Percentiles rank a stretch among this genome's conserved stretches.
Conservation (phyloP, 2,329 filamentous ascomycete genomes). For the Neofusicoccum laricinum region DNA sequence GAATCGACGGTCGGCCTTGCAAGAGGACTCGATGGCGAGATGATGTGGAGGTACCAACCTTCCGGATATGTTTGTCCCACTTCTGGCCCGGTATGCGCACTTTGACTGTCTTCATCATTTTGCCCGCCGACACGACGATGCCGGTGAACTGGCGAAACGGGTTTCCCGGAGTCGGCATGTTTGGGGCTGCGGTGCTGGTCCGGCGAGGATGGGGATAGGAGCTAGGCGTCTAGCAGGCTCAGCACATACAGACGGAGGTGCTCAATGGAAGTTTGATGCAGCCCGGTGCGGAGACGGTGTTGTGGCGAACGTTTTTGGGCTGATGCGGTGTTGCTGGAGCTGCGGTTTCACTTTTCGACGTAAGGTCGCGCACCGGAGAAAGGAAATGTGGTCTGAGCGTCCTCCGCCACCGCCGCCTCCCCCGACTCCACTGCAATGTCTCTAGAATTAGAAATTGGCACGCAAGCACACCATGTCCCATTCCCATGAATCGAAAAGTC, state of each 20-base stretch:
- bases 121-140: constrained; percentile 73
- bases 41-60: constrained; percentile 49
- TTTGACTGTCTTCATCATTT: constrained; percentile 77
- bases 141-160: constrained; percentile 43
- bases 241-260: neutral
- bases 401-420: neutral
- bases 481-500: neutral
- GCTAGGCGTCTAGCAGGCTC: neutral
- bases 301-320: neutral
- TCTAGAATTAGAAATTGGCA: no score
- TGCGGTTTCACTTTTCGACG: constrained; percentile 9
- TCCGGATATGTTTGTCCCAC: constrained; percentile 71
- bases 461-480: neutral
- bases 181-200: neutral
- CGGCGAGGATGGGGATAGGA: neutral
- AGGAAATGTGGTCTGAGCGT: neutral
- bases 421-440: neutral
- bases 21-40: neutral
- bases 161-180: constrained; percentile 8
- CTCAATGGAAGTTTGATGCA: no score
- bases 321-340: neutral
- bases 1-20: neutral
- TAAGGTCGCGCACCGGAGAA: neutral
- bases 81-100: constrained; percentile 68
- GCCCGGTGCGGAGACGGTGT: neutral